Evolutionary conservation across 164 flowering plant species (phyloP).

Genomic region (Vitis labrusca): DNA sequence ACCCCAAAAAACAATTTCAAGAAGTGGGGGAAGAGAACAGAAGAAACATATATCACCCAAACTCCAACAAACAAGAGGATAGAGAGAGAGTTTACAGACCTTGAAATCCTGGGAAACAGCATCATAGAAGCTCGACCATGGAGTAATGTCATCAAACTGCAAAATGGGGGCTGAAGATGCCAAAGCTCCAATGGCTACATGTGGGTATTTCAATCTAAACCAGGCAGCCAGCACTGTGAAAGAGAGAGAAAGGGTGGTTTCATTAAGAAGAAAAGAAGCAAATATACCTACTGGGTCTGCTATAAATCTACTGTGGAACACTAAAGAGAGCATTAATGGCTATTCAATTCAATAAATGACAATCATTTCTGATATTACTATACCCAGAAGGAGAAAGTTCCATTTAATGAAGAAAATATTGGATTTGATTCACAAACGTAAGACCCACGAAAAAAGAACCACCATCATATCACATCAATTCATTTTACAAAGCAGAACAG

Average conservation of each 20-base stretch:
- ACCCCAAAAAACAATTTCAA: neutral
- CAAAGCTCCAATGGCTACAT: slow-evolving; percentile 56
- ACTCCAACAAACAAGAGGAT: neutral
- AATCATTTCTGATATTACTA: neutral
- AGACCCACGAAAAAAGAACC: neutral
- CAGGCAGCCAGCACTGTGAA: slow-evolving; percentile 55
- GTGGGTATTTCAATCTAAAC: slow-evolving; percentile 67
- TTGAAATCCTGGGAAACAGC: slow-evolving; percentile 57
- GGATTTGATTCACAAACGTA: neutral
- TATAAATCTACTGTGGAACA: neutral
- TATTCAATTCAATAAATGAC: neutral
- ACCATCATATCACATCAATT: neutral
- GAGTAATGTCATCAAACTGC: slow-evolving; percentile 50
- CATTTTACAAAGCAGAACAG: neutral
- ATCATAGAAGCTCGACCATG: slow-evolving; percentile 60
- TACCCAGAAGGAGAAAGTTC: neutral
- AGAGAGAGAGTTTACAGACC: slow-evolving; percentile 23
- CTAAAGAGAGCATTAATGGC: slow-evolving; percentile 2
- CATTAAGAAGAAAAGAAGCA: neutral
- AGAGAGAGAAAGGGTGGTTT: neutral
- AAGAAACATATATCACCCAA: neutral
- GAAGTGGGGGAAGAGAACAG: neutral
- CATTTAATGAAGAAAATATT: neutral
- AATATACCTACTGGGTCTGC: neutral
- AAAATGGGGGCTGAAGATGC: slow-evolving; percentile 64